A percentile compares a stretch with the other conserved stretches of the same genome.
Conservation (phyloP, 148 eudicot species). For the Rhododendron molle region DNA sequence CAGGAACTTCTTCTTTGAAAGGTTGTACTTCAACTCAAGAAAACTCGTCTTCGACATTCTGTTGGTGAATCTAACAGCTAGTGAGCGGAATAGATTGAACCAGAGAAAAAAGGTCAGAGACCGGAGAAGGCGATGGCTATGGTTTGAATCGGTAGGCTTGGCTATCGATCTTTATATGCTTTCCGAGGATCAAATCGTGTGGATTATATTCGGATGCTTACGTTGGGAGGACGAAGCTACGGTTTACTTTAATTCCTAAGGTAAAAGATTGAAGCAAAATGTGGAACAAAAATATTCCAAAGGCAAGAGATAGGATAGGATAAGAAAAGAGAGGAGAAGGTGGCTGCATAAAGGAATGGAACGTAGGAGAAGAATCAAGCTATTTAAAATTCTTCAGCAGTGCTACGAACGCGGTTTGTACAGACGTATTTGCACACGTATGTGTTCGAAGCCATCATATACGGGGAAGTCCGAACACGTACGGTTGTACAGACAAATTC, state of each 20-base stretch:
- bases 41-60: conserved; percentile 38
- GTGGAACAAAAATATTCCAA: not conserved
- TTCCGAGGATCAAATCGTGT: not conserved
- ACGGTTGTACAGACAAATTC: too few relatives aligned
- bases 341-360: not conserved
- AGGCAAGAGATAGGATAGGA: not conserved
- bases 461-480: not conserved
- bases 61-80: not conserved
- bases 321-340: not conserved
- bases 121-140: not conserved
- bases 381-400: not conserved
- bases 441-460: not conserved
- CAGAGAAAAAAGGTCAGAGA: not conserved
- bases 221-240: not conserved
- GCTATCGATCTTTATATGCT: not conserved
- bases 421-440: not conserved
- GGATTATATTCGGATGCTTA: not conserved
- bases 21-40: conserved; percentile 59
- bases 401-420: not conserved
- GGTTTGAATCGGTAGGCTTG: not conserved
- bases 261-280: not conserved
- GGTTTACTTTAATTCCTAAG: not conserved
- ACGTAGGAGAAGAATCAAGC: conserved; percentile 5
- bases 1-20: conserved; percentile 41
- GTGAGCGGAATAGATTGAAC: not conserved